phyloP scores from a whole-genome alignment of 1,284 basidiomycete genomes.

The Xanthoconium separans region DNA sequence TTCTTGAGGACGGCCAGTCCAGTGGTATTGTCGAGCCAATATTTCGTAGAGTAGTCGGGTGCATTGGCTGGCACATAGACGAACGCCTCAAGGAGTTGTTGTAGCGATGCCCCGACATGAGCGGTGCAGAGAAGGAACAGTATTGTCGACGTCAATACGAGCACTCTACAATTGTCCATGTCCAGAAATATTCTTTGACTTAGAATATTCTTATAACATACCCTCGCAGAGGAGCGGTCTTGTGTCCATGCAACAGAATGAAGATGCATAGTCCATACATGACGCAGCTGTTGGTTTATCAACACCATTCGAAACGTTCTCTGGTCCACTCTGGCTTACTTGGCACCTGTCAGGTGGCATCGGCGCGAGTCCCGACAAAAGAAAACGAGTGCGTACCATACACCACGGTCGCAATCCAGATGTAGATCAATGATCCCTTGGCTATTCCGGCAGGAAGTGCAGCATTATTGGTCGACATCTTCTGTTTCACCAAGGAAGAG shows the following conservation, averaged over 20 bases:
- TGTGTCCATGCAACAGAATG: neutral
- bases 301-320: neutral
- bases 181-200: too few species aligned
- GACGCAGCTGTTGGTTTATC: neutral
- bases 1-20: neutral
- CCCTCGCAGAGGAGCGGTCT: neutral
- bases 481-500: too few species aligned
- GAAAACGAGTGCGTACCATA: neutral
- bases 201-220: neutral
- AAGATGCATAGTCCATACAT: neutral
- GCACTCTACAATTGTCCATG: neutral
- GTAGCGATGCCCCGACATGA: neutral
- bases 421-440: slow-evolving; percentile 2
- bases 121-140: slow-evolving; percentile 1
- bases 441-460: neutral
- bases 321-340: neutral
- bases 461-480: neutral
- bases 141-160: neutral
- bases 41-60: neutral
- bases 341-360: neutral
- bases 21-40: neutral
- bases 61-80: neutral
- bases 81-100: slow-evolving; percentile 3
- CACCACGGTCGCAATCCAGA: slow-evolving; percentile 1
- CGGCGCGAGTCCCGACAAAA: neutral